These are phyloP conservation scores for Beauveria sp. DNA, from an alignment of 2,329 filamentous ascomycete genomes.

Conservation along the genomic window DNA sequence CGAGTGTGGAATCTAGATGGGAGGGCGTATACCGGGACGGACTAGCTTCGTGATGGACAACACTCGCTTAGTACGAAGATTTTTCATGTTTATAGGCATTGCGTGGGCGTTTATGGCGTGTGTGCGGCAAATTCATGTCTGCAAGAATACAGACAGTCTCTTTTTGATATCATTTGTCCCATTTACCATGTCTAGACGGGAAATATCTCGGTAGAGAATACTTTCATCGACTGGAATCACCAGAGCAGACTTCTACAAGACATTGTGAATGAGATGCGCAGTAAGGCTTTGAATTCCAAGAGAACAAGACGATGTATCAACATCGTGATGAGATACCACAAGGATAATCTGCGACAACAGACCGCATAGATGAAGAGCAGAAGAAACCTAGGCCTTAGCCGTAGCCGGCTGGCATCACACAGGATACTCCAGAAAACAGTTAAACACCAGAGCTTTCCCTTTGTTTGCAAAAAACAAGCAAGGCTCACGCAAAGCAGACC, in stretches of 20 bases:
- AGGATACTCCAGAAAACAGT: neutral
- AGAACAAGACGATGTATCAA: neutral
- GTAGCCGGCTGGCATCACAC: neutral
- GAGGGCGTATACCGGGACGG: conserved; percentile 41
- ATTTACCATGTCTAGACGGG: neutral
- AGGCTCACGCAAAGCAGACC: neutral
- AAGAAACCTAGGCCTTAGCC: neutral
- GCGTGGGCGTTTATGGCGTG: conserved; percentile 11
- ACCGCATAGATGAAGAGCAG: neutral
- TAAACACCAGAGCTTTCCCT: neutral
- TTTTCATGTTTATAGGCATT: conserved; percentile 7
- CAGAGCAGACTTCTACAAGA: neutral
- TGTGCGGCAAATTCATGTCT: neutral
- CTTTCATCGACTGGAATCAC: neutral
- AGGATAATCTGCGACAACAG: neutral
- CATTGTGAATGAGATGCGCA: neutral
- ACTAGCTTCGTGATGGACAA: conserved; percentile 11
- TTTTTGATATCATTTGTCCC: neutral
- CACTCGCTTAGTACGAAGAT: neutral
- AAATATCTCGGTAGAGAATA: neutral
- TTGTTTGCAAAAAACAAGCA: neutral
- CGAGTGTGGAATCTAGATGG: conserved; percentile 55
- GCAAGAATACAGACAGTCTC: neutral
- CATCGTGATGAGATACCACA: neutral
- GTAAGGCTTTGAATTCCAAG: neutral